Percentiles rank a stretch among this genome's conserved stretches.
These are phyloP conservation scores for Geosmithia morbida DNA, from an alignment of 2,329 filamentous ascomycete genomes.

Conservation along the genomic window DNA sequence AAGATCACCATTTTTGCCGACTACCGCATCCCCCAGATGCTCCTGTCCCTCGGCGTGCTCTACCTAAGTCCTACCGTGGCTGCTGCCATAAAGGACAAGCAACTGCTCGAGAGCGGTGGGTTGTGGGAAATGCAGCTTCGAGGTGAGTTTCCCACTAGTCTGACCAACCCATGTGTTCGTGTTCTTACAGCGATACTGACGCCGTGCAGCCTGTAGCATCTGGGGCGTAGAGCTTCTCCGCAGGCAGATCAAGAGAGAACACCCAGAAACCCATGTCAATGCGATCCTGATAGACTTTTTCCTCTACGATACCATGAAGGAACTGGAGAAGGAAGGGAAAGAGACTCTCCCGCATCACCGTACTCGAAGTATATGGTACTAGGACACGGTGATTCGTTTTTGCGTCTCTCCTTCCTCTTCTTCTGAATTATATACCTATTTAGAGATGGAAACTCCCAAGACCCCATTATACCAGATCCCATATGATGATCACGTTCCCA, in stretches of 20 bases:
- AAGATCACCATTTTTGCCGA: slow-evolving; percentile 98
- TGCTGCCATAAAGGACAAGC: slow-evolving; percentile 48
- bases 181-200: slow-evolving; percentile 1
- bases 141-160: slow-evolving; percentile 32
- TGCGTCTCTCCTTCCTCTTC: not conserved
- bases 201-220: slow-evolving; percentile 61
- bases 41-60: slow-evolving; percentile 69
- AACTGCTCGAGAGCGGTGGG: slow-evolving; percentile 55
- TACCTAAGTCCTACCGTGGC: slow-evolving; percentile 73
- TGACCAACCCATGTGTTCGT: too few relatives aligned
- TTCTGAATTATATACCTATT: not conserved
- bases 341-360: slow-evolving; percentile 63
- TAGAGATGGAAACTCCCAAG: not conserved
- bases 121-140: slow-evolving; percentile 78
- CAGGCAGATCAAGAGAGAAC: slow-evolving; percentile 58
- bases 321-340: slow-evolving; percentile 49
- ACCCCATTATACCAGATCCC: not conserved
- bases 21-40: slow-evolving; percentile 89
- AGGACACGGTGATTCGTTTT: slow-evolving; percentile 3
- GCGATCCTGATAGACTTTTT: slow-evolving; percentile 96
- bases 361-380: slow-evolving; percentile 94
- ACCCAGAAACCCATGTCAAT: slow-evolving; percentile 63
- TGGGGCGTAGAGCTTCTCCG: slow-evolving; percentile 89
- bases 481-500: not conserved
- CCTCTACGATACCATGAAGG: slow-evolving; percentile 88